phyloP scores from a whole-genome alignment of 257 asterid species.

The Prunella vulgaris region DNA sequence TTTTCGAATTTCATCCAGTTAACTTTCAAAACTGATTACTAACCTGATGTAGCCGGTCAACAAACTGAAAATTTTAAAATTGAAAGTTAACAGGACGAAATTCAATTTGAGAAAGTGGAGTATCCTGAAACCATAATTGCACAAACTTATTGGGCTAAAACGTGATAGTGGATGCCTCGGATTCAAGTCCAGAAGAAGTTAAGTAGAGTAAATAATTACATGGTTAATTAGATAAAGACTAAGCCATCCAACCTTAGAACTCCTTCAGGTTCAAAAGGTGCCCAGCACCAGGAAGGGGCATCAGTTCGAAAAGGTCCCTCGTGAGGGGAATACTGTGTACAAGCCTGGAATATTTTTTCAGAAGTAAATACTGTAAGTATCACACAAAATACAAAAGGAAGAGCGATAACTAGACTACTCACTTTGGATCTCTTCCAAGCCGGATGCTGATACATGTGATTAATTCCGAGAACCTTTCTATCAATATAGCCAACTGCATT shows the following conservation, averaged over 20 bases:
- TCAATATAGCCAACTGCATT: slow-evolving; percentile 77
- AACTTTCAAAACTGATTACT: background rate
- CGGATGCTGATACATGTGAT: slow-evolving; percentile 69
- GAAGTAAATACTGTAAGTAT: background rate
- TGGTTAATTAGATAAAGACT: background rate
- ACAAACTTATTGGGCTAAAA: background rate
- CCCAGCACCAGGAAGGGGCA: slow-evolving; percentile 78
- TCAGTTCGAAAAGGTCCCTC: slow-evolving; percentile 60
- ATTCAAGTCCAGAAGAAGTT: background rate
- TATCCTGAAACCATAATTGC: background rate
- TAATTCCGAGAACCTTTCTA: slow-evolving; percentile 60
- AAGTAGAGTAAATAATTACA: background rate
- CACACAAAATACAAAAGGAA: background rate
- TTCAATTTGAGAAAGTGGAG: background rate
- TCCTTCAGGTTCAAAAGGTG: slow-evolving; percentile 85
- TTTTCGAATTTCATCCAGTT: background rate
- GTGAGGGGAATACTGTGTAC: slow-evolving; percentile 54
- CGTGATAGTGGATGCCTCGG: background rate
- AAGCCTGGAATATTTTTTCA: slow-evolving; percentile 40
- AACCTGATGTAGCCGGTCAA: background rate
- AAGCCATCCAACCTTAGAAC: slow-evolving; percentile 49
- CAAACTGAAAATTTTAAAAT: no score
- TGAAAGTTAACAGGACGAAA: background rate
- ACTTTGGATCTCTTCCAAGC: slow-evolving; percentile 82
- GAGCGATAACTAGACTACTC: slow-evolving; percentile 4